Evolutionary conservation across 345 rosid genomes (phyloP).

Genomic region (Euclidium syriacum): DNA sequence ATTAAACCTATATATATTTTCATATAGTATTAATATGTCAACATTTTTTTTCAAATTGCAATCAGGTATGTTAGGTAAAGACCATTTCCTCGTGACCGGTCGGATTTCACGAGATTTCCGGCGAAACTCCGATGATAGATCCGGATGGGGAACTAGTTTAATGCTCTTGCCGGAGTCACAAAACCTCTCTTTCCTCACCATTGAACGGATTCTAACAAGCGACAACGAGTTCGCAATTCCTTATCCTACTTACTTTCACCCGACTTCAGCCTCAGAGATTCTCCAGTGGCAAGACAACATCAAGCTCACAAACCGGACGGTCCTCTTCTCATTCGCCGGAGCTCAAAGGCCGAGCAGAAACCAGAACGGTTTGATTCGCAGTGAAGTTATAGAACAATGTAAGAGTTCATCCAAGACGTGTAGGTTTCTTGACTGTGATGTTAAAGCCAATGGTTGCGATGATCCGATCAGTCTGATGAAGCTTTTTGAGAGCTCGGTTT

Average conservation of each 20-base stretch:
- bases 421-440: slow-evolving; percentile 38
- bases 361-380: slow-evolving; percentile 31
- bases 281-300: slow-evolving; percentile 41
- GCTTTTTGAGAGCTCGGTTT: slow-evolving; percentile 36
- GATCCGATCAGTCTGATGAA: slow-evolving; percentile 39
- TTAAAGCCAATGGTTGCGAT: slow-evolving; percentile 31
- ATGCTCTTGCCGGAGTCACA: slow-evolving; percentile 41
- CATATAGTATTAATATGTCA: too few species aligned
- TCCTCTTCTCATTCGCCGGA: slow-evolving; percentile 49
- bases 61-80: slow-evolving; percentile 41
- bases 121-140: slow-evolving; percentile 8
- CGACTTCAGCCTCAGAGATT: slow-evolving; percentile 29
- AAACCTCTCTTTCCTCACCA: slow-evolving; percentile 47
- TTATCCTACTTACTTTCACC: slow-evolving; percentile 64
- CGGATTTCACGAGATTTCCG: slow-evolving; percentile 52
- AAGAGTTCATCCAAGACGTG: slow-evolving; percentile 25
- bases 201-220: slow-evolving; percentile 40
- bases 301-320: slow-evolving; percentile 17
- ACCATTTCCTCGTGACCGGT: slow-evolving; percentile 60
- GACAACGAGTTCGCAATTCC: slow-evolving; percentile 52
- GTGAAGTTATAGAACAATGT: slow-evolving; percentile 44
- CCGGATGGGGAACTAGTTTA: slow-evolving; percentile 49
- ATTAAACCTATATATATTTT: too few species aligned
- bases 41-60: background rate
- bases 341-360: slow-evolving; percentile 40